A percentile compares a stretch with the other conserved stretches of the same genome.
These are phyloP conservation scores for Tuber indicum DNA, from an alignment of 495 filamentous ascomycete species.

Conservation along the genomic window DNA sequence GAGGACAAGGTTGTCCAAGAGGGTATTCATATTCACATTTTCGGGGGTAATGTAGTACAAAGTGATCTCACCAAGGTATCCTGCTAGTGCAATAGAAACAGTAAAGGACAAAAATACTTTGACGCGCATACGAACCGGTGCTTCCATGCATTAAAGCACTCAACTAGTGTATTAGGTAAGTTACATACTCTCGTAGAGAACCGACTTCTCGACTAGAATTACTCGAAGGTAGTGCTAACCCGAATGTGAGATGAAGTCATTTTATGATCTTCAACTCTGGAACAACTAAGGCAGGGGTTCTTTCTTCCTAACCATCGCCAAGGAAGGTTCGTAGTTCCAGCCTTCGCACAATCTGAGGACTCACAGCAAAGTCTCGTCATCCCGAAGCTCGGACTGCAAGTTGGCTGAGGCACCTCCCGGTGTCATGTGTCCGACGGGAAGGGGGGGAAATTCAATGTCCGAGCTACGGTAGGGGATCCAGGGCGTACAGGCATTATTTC, in stretches of 20 bases:
- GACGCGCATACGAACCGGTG: neutral
- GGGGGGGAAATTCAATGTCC: neutral
- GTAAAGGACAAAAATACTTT: neutral
- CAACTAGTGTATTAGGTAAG: neutral
- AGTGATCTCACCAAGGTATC: neutral
- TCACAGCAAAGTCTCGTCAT: neutral
- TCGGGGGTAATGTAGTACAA: neutral
- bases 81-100: neutral
- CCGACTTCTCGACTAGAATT: neutral
- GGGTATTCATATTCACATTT: neutral
- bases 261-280: neutral
- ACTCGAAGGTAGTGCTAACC: neutral
- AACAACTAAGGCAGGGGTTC: slow-evolving; percentile 1
- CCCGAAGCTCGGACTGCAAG: neutral
- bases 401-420: neutral
- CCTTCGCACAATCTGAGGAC: neutral
- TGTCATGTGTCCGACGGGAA: neutral
- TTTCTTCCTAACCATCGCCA: neutral
- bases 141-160: neutral
- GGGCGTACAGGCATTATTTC: neutral
- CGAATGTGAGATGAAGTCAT: slow-evolving; percentile 1
- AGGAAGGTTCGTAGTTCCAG: neutral
- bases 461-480: neutral
- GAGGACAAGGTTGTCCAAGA: neutral
- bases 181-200: neutral